phyloP scores from a whole-genome alignment of 176 grass and related monocot genomes.

The Dendrocalamus sinicus region DNA sequence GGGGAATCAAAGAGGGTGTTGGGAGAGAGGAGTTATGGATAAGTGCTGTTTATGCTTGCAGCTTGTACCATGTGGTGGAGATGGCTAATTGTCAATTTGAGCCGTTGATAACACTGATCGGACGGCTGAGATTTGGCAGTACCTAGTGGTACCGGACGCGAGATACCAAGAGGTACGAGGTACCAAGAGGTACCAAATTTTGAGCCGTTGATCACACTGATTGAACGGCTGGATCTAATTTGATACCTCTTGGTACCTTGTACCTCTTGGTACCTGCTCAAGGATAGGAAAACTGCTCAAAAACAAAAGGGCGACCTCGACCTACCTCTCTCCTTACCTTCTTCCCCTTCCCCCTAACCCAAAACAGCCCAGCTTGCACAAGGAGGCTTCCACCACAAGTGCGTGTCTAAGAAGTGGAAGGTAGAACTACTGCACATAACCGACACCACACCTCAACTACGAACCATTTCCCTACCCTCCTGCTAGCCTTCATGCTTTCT shows the following conservation, averaged over 20 bases:
- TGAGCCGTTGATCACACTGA: no score
- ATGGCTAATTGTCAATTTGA: conserved; percentile 22
- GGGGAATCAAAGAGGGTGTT: conserved; percentile 50
- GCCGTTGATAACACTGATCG: no score
- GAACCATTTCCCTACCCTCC: conserved; percentile 58
- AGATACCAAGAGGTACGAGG: no score
- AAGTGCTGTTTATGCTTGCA: conserved; percentile 35
- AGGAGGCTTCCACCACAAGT: conserved; percentile 64
- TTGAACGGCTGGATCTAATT: no score
- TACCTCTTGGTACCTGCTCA: no score
- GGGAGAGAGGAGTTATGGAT: conserved; percentile 47
- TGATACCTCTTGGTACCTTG: no score
- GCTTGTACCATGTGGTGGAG: conserved; percentile 53
- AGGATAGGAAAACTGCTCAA: no score
- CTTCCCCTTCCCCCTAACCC: conserved; percentile 47
- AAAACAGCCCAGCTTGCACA: conserved; percentile 53
- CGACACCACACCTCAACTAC: conserved; percentile 51
- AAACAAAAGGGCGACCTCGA: conserved; percentile 46
- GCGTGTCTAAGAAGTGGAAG: conserved; percentile 59
- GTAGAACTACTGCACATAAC: conserved; percentile 64
- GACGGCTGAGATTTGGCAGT: no score
- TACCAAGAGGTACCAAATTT: no score
- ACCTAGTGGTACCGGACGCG: no score
- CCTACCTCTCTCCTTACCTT: conserved; percentile 57
- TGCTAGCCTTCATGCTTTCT: conserved; percentile 57